A percentile compares a stretch with the other conserved stretches of the same genome.
These are phyloP conservation scores for Auricularia heimuer DNA, from an alignment of 768 basidiomycete species.

Conservation along the genomic window DNA sequence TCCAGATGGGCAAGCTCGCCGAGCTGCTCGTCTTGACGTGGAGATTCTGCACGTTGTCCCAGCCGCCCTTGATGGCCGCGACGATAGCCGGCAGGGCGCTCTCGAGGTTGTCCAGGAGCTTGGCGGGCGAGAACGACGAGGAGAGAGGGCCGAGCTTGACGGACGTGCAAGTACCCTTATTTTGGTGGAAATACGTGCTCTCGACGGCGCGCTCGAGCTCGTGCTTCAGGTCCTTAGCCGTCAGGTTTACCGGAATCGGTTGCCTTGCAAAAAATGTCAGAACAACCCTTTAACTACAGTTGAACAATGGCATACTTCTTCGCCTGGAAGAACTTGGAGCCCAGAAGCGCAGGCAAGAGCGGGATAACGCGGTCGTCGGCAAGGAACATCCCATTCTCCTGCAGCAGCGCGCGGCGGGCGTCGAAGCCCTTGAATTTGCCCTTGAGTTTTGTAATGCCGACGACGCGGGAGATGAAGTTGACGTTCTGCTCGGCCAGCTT, in stretches of 20 bases:
- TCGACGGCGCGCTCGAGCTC: slow-evolving; percentile 89
- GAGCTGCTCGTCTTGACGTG: slow-evolving; percentile 85
- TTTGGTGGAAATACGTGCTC: slow-evolving; percentile 94
- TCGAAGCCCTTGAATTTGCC: slow-evolving; percentile 87
- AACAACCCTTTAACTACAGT: not conserved
- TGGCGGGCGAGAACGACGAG: slow-evolving; percentile 45
- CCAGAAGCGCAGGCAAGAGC: slow-evolving; percentile 78
- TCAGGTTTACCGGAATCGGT: slow-evolving; percentile 88
- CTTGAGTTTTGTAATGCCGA: slow-evolving; percentile 84
- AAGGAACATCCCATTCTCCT: slow-evolving; percentile 86
- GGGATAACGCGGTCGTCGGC: slow-evolving; percentile 87
- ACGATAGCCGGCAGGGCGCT: slow-evolving; percentile 68
- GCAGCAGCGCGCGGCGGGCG: slow-evolving; percentile 70
- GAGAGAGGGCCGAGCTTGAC: slow-evolving; percentile 73
- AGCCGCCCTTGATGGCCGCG: slow-evolving; percentile 61
- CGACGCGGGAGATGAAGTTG: slow-evolving; percentile 85
- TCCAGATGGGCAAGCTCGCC: slow-evolving; percentile 85
- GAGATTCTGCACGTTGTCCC: slow-evolving; percentile 85
- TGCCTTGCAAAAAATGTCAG: slow-evolving; percentile 43
- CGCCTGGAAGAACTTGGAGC: slow-evolving; percentile 84
- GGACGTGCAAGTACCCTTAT: slow-evolving; percentile 83
- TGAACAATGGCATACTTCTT: slow-evolving; percentile 64
- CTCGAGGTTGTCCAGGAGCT: slow-evolving; percentile 71
- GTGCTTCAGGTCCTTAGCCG: slow-evolving; percentile 79
- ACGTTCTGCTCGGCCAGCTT: slow-evolving; percentile 68